phyloP scores from a whole-genome alignment of 768 basidiomycete genomes.

The Stropharia rugosoannulata region DNA sequence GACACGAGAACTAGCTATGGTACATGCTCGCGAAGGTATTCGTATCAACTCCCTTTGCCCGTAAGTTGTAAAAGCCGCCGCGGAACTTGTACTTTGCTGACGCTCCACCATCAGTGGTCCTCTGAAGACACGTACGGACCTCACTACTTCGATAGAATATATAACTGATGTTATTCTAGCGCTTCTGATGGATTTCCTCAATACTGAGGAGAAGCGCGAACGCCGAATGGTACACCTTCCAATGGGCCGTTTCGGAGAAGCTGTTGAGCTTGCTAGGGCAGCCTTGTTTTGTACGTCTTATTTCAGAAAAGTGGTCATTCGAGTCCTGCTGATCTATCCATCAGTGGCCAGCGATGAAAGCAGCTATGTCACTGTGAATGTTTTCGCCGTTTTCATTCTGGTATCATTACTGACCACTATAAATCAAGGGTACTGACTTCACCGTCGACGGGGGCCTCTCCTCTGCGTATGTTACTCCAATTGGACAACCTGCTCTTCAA shows the following conservation, averaged over 20 bases:
- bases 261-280: slow-evolving; percentile 89
- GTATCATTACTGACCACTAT: no score
- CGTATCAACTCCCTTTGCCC: slow-evolving; percentile 96
- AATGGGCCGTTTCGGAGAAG: slow-evolving; percentile 98
- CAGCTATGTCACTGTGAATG: slow-evolving; percentile 87
- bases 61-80: slow-evolving; percentile 43
- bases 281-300: slow-evolving; percentile 83
- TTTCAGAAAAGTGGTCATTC: slow-evolving; percentile 4
- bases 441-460: slow-evolving; percentile 94
- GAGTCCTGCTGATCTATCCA: slow-evolving; percentile 23
- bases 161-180: slow-evolving; percentile 44
- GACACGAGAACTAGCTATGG: slow-evolving; percentile 97
- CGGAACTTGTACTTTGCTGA: not conserved
- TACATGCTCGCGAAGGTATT: slow-evolving; percentile 97
- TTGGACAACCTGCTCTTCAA: slow-evolving; percentile 70
- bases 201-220: slow-evolving; percentile 93
- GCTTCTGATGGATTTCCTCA: slow-evolving; percentile 96
- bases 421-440: slow-evolving; percentile 79
- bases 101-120: slow-evolving; percentile 64
- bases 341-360: slow-evolving; percentile 85
- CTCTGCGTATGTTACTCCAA: slow-evolving; percentile 88
- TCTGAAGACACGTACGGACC: slow-evolving; percentile 81
- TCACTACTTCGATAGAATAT: not conserved
- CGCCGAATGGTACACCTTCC: slow-evolving; percentile 89
- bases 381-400: not conserved